These are phyloP conservation scores for Chrysanthemum seticuspe DNA, from an alignment of 129 eudicot genomes.

Conservation along the genomic window DNA sequence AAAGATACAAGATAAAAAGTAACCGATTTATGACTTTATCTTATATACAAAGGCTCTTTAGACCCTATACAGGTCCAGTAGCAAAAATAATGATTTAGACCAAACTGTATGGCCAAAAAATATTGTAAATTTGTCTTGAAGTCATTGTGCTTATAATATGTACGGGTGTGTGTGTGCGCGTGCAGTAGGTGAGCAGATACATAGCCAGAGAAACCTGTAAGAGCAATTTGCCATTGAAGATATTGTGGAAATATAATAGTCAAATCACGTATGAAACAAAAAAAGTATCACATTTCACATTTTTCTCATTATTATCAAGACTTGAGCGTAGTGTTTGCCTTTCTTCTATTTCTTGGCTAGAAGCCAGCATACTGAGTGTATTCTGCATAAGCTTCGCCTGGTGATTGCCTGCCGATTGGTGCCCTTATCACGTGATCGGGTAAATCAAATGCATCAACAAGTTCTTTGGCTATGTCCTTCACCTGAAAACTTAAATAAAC, in stretches of 20 bases:
- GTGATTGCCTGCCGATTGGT: constrained; percentile 79
- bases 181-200: background rate
- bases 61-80: background rate
- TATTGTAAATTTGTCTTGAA: background rate
- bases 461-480: constrained; percentile 76
- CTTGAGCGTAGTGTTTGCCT: constrained; percentile 2
- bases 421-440: constrained; percentile 90
- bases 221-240: constrained; percentile 23
- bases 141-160: background rate
- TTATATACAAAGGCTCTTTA: background rate
- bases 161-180: background rate
- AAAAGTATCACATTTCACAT: constrained; percentile 12
- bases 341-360: constrained; percentile 19
- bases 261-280: constrained; percentile 6
- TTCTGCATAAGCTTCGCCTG: constrained; percentile 71
- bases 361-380: constrained; percentile 81
- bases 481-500: constrained; percentile 91
- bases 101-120: background rate
- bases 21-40: constrained; percentile 10
- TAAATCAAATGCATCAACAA: constrained; percentile 92
- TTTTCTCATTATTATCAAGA: constrained; percentile 17
- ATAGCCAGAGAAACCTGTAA: background rate
- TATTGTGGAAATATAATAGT: background rate
- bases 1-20: constrained; percentile 22
- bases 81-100: background rate